Evolutionary conservation across 2,329 filamentous ascomycete genomes (phyloP).

Genomic region (Penicillium sp.): DNA sequence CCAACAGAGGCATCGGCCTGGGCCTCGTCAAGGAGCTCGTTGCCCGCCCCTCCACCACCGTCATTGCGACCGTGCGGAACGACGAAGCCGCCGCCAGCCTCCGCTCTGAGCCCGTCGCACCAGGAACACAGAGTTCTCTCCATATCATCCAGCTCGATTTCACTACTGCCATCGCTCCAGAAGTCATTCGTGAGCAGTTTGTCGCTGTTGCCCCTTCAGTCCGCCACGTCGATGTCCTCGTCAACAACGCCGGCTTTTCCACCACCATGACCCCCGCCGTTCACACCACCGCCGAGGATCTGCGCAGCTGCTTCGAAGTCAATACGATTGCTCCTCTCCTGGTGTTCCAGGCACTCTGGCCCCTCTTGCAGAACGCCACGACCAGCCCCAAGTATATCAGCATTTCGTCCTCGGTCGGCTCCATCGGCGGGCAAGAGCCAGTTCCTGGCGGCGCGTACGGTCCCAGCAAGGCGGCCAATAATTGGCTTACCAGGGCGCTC

Average conservation of each 20-base stretch:
- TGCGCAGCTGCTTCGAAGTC: constrained; percentile 25
- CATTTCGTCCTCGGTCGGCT: constrained; percentile 30
- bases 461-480: constrained; percentile 28
- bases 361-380: constrained; percentile 22
- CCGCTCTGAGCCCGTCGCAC: background rate
- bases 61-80: constrained; percentile 31
- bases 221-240: constrained; percentile 33
- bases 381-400: constrained; percentile 25
- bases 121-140: constrained; percentile 20
- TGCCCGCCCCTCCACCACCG: constrained; percentile 25
- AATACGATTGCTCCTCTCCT: constrained; percentile 43
- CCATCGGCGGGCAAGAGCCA: constrained; percentile 26
- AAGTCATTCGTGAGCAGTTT: constrained; percentile 16
- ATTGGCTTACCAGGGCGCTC: constrained; percentile 27
- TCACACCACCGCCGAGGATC: constrained; percentile 22
- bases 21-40: constrained; percentile 30
- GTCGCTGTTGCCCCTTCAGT: constrained; percentile 28
- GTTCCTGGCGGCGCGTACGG: constrained; percentile 31
- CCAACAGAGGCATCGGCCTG: constrained; percentile 35
- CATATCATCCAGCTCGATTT: constrained; percentile 29
- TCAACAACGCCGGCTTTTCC: constrained; percentile 45
- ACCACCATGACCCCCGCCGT: constrained; percentile 66
- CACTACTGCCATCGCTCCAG: constrained; percentile 19
- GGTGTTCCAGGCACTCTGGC: constrained; percentile 29
- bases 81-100: constrained; percentile 18